These are phyloP conservation scores for Exophiala bonariae DNA, from an alignment of 2,329 filamentous ascomycete species.

Conservation along the genomic window DNA sequence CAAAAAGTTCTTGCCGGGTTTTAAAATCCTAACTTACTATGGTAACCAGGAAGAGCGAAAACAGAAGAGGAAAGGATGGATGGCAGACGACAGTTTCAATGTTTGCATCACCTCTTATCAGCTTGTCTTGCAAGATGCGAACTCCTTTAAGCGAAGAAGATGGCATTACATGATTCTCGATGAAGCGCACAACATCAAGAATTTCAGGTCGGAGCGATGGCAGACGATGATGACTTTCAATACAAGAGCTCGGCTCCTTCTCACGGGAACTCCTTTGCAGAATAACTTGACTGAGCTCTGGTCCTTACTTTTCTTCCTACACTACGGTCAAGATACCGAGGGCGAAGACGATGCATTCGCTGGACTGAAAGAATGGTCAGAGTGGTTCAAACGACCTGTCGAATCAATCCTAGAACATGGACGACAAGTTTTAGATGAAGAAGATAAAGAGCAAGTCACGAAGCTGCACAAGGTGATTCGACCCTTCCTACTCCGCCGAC, in stretches of 20 bases:
- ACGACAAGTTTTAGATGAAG: conserved; percentile 88
- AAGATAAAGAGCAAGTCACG: conserved; percentile 85
- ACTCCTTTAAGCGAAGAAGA: conserved; percentile 84
- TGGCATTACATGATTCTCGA: conserved; percentile 99
- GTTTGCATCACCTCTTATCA: conserved; percentile 98
- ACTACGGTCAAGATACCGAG: conserved; percentile 74
- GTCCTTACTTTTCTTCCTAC: conserved; percentile 95
- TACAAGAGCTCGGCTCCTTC: conserved; percentile 78
- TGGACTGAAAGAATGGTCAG: conserved; percentile 91
- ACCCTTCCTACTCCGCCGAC: conserved; percentile 82
- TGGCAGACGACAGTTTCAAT: conserved; percentile 90
- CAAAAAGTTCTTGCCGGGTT: conserved; percentile 95
- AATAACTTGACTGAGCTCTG: conserved; percentile 96
- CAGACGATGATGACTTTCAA: conserved; percentile 93
- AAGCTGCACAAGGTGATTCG: conserved; percentile 93
- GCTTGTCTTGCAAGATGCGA: conserved; percentile 88
- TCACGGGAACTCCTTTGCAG: conserved; percentile 93
- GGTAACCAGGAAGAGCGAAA: conserved; percentile 90
- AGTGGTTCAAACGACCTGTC: conserved; percentile 93
- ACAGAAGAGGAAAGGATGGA: conserved; percentile 89
- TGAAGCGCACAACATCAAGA: conserved; percentile 99
- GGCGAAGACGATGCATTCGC: conserved; percentile 87
- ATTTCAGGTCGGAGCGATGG: conserved; percentile 97
- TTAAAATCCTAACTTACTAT: conserved; percentile 97
- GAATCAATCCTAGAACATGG: conserved; percentile 96